Percentiles rank a stretch among this genome's conserved stretches.
phyloP scores from a whole-genome alignment of 192 early-diverging fungal genomes.

The Umbelopsis sp. region DNA sequence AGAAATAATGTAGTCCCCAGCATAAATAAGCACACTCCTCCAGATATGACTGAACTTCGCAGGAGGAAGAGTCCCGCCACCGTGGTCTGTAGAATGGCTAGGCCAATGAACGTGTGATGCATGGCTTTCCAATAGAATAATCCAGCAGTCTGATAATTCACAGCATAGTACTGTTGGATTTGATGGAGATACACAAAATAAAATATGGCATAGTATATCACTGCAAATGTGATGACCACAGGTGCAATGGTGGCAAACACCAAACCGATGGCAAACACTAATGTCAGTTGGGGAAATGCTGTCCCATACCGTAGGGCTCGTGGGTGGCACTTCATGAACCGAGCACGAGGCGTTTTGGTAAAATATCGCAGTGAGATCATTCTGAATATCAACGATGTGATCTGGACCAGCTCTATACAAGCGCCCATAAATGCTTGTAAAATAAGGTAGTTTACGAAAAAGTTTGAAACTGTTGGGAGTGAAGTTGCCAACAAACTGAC shows the following conservation, averaged over 20 bases:
- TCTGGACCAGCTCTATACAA: slow-evolving; percentile 65
- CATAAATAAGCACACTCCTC: neutral
- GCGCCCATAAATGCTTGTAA: slow-evolving; percentile 67
- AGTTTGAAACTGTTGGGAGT: slow-evolving; percentile 71
- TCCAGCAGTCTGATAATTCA: slow-evolving; percentile 55
- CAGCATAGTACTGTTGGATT: slow-evolving; percentile 71
- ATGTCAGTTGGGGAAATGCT: slow-evolving; percentile 50
- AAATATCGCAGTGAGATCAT: slow-evolving; percentile 48
- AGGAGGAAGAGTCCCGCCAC: slow-evolving; percentile 25
- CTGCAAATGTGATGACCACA: slow-evolving; percentile 68
- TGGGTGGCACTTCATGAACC: slow-evolving; percentile 45
- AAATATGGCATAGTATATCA: slow-evolving; percentile 71
- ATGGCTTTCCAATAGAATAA: slow-evolving; percentile 57
- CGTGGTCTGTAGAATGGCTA: slow-evolving; percentile 15
- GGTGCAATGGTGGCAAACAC: slow-evolving; percentile 77
- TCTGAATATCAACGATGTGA: slow-evolving; percentile 59
- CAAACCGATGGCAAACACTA: slow-evolving; percentile 62
- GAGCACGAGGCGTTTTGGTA: slow-evolving; percentile 68
- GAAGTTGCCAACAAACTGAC: slow-evolving; percentile 48
- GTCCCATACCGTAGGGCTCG: slow-evolving; percentile 46
- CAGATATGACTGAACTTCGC: neutral
- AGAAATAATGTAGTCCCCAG: neutral
- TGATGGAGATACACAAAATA: slow-evolving; percentile 77
- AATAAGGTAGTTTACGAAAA: slow-evolving; percentile 81
- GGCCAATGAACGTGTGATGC: slow-evolving; percentile 58